Evolutionary conservation across 176 grass and related monocot species (phyloP).

Genomic region (Raddia distichophylla): DNA sequence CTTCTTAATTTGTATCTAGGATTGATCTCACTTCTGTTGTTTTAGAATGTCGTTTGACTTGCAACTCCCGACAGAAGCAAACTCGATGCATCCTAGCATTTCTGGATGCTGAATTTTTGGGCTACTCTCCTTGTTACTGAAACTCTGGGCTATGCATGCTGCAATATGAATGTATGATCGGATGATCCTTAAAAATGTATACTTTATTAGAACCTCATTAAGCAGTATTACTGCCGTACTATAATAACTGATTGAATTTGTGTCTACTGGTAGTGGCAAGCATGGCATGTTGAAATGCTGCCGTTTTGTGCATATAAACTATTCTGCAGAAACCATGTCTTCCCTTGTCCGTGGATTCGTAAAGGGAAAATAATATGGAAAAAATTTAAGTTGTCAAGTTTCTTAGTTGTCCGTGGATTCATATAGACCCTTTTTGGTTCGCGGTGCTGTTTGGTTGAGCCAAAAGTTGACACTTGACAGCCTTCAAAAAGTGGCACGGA

Average conservation of each 20-base stretch:
- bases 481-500: no score
- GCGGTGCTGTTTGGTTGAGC: no score
- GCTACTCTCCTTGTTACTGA: no score
- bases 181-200: neutral
- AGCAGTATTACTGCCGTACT: neutral
- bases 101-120: no score
- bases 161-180: neutral
- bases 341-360: neutral
- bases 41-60: neutral
- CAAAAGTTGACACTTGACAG: no score
- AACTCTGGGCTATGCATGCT: neutral
- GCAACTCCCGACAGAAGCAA: neutral
- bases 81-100: no score
- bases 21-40: slow-evolving; percentile 4
- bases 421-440: no score
- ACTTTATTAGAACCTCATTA: neutral
- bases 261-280: neutral
- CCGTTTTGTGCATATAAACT: neutral
- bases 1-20: neutral
- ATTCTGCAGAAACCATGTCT: neutral
- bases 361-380: neutral
- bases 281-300: neutral
- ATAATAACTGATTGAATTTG: slow-evolving; percentile 5
- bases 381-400: no score
- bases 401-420: neutral